Conservation (phyloP, 2,329 filamentous ascomycete species). For the Sarocladium brachiariae region DNA sequence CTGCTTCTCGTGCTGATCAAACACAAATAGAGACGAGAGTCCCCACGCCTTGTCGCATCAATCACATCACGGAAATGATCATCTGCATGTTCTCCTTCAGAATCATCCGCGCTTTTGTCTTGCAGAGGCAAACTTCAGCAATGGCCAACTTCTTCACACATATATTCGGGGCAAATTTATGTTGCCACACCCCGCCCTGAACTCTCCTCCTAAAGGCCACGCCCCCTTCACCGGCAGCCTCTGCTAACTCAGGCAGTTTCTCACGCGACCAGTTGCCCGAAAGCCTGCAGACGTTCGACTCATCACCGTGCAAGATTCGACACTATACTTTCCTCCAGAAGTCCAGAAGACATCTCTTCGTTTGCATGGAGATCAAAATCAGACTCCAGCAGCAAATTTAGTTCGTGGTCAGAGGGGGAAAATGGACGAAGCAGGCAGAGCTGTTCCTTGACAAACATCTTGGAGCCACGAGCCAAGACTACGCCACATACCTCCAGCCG, state of each 20-base stretch:
- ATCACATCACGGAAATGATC: background rate
- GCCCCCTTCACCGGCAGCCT: background rate
- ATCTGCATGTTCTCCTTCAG: background rate
- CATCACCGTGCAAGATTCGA: too few relatives aligned
- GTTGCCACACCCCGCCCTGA: background rate
- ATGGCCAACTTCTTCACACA: too few relatives aligned
- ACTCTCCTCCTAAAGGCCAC: background rate
- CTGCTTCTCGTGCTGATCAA: background rate
- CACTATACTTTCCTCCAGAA: background rate
- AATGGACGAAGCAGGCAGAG: background rate
- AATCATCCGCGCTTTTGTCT: background rate
- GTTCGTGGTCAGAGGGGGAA: too few relatives aligned
- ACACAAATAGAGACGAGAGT: background rate
- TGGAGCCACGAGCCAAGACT: background rate
- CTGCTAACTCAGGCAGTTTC: conserved; percentile 4
- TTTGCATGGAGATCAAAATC: too few relatives aligned
- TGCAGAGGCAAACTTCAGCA: background rate
- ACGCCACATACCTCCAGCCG: background rate
- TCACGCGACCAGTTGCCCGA: conserved; percentile 4
- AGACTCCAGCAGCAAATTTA: too few relatives aligned
- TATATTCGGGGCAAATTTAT: too few relatives aligned
- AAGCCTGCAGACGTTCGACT: too few relatives aligned
- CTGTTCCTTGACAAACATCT: background rate
- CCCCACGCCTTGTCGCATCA: conserved; percentile 1
- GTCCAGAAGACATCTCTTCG: background rate